These are phyloP conservation scores for Hyparrhenia diplandra DNA, from an alignment of 176 grass and related monocot genomes.

Conservation along the genomic window DNA sequence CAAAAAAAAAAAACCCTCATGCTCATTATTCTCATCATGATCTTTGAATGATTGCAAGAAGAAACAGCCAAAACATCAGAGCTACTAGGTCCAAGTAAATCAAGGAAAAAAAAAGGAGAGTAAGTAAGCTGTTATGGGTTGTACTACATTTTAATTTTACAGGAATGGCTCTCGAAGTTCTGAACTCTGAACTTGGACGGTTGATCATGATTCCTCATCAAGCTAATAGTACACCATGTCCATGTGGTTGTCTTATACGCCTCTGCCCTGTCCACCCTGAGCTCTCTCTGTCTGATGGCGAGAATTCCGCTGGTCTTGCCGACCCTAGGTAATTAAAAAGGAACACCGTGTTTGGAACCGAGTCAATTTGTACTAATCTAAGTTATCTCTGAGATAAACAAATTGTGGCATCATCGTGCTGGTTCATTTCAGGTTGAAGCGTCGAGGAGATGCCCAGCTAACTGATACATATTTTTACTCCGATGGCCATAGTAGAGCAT, in stretches of 20 bases:
- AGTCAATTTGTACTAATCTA: constrained; percentile 23
- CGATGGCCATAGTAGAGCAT: not conserved
- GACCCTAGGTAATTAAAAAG: constrained; percentile 15
- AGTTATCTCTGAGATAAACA: not conserved
- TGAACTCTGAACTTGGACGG: constrained; percentile 25
- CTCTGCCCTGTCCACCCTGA: not conserved
- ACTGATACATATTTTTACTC: not conserved
- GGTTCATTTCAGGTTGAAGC: constrained; percentile 9
- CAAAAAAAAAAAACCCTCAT: too few relatives aligned
- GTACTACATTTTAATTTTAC: not conserved
- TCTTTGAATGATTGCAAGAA: not conserved
- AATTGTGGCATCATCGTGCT: not conserved
- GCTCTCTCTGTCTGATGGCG: not conserved
- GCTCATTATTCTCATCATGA: not conserved
- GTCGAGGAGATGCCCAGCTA: not conserved
- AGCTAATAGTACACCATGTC: constrained; percentile 16
- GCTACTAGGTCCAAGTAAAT: not conserved
- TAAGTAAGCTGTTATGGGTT: not conserved
- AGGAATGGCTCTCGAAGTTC: constrained; percentile 1
- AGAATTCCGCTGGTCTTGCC: not conserved
- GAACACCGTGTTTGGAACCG: not conserved
- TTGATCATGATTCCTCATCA: constrained; percentile 12
- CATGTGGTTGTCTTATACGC: not conserved
- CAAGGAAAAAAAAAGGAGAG: not conserved
- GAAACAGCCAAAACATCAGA: not conserved